Evolutionary conservation across 495 filamentous ascomycete species (phyloP).

Genomic region (Penicillium waksmanii): DNA sequence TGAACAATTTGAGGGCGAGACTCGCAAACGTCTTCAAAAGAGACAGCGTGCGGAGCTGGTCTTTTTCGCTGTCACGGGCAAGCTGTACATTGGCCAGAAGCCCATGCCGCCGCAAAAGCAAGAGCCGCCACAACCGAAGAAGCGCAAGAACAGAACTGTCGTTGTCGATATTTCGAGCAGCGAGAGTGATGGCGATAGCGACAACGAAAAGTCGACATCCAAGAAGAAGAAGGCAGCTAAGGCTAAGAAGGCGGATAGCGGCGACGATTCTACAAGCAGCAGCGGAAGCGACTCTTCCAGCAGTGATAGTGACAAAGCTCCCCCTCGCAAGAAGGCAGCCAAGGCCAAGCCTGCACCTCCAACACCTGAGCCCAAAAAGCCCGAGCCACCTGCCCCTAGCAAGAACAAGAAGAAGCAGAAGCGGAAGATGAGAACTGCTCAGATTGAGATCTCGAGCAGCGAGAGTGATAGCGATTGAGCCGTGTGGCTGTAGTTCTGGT

Average conservation of each 20-base stretch:
- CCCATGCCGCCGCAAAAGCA: constrained; percentile 37
- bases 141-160: constrained; percentile 58
- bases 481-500: background rate
- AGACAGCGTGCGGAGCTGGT: constrained; percentile 52
- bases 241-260: constrained; percentile 11
- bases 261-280: constrained; percentile 26
- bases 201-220: constrained; percentile 20
- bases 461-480: constrained; percentile 36
- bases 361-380: background rate
- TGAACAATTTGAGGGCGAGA: constrained; percentile 46
- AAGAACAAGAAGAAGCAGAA: constrained; percentile 37
- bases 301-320: constrained; percentile 15
- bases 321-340: constrained; percentile 19
- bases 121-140: constrained; percentile 40
- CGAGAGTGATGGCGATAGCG: constrained; percentile 39
- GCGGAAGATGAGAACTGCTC: constrained; percentile 31
- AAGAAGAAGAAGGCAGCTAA: constrained; percentile 20
- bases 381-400: constrained; percentile 6
- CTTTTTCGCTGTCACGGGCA: constrained; percentile 44
- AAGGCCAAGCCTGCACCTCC: constrained; percentile 1
- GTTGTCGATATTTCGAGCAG: constrained; percentile 52
- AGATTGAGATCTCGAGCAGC: constrained; percentile 35
- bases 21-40: constrained; percentile 42
- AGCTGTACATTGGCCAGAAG: constrained; percentile 36
- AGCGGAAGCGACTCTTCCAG: constrained; percentile 28